Evolutionary conservation across 2,329 filamentous ascomycete genomes (phyloP), one percentile per base, ranked within the genome.

Genomic region (Exophiala sp.): DNA sequence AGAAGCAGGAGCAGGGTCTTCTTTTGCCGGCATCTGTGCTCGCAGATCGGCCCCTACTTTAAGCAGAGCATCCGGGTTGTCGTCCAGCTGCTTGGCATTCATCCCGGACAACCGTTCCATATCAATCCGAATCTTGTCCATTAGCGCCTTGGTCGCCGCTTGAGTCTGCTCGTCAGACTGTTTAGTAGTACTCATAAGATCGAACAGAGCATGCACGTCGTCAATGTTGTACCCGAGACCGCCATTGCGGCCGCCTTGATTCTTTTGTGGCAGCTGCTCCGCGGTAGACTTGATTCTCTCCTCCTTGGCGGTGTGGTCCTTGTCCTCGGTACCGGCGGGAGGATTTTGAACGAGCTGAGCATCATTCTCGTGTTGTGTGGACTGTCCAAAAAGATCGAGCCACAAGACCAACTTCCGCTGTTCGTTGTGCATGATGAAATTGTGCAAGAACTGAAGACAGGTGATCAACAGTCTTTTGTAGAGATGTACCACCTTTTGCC

Each of bases 401-500:
- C 80, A 84, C 2, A 84, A 71, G 59, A 82, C 78, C 58, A 83
- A 71, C 60, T 84, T 83, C 32, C 79, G 70, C 52, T 80, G 74
- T 65, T 84, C 80, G 58, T 84, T 84, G 53, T 80, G 76, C 61
- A 80, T 80, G 40, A 82, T 79, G 42, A 83, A 74, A 56, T 83
- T 83, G 66, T 83, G 81, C 48, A 83, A 66, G 57, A 82, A 82
- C 61, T 83, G 81, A n/a, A 84, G 69, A 54, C 78, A 79, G 2
- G 79, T 82, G 48, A 83, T 82, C 59, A 83, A 69, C 14, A 83
- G 68, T 59, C 80, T 79, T 66, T 84, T 83, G 66, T 81, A 83
- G 2, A 79, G 74, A 61, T 80, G 81, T 54, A 83, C 78, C 47
- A 82, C 78, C 64, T 75, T 77, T 65, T 82, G 79, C 79, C 80